Percentiles rank a stretch among this genome's conserved stretches.
phyloP scores from a whole-genome alignment of 441 rosid species.

The Gossypium schwendimanii region DNA sequence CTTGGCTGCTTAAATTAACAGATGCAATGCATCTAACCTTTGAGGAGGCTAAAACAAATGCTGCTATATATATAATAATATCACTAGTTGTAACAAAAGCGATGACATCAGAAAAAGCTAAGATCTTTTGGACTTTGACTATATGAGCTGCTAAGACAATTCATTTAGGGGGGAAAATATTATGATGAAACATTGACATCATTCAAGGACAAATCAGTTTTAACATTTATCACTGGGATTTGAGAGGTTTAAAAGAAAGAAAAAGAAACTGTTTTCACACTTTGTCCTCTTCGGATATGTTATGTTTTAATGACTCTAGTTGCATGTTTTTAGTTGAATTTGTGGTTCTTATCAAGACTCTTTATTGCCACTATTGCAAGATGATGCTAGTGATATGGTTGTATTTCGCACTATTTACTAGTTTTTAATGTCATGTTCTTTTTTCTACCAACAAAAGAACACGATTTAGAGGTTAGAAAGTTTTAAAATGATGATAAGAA shows the following conservation, averaged over 20 bases:
- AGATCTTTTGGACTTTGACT: not conserved
- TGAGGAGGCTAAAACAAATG: not conserved
- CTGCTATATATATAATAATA: not conserved
- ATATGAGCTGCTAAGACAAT: not conserved
- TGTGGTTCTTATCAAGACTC: no score
- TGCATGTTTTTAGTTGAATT: no score
- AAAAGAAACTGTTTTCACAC: not conserved
- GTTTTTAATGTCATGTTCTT: no score
- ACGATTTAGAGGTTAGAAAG: not conserved
- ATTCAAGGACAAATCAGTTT: no score
- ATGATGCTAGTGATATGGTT: no score
- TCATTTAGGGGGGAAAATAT: not conserved
- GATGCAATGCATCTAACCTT: not conserved
- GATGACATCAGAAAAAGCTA: not conserved
- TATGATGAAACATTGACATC: not conserved
- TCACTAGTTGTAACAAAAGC: not conserved
- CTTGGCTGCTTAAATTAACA: not conserved
- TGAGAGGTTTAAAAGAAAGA: not conserved
- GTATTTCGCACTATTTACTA: no score
- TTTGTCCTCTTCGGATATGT: not conserved
- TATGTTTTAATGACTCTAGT: no score
- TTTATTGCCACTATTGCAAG: no score
- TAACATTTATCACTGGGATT: not conserved
- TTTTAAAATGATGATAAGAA: not conserved
- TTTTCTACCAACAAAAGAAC: no score